Conservation (phyloP, 192 early-diverging fungal species). For the Gorgonomyces haynaldii region DNA sequence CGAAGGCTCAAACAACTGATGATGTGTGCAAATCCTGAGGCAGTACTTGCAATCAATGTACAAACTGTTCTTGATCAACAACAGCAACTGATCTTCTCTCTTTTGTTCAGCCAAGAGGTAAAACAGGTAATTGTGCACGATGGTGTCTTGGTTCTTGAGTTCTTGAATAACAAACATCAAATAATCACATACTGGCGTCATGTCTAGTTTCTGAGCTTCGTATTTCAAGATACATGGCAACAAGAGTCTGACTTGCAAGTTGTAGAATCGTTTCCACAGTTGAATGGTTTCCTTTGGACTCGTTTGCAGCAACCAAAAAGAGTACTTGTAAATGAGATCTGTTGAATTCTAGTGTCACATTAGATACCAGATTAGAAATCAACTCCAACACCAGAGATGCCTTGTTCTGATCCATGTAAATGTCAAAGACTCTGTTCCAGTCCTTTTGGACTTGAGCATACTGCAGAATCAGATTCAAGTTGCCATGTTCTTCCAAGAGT, state of each 20-base stretch:
- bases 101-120: constrained; percentile 55
- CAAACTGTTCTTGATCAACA: no score
- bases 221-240: constrained; percentile 84
- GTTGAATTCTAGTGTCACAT: constrained; percentile 37
- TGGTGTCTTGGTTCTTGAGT: constrained; percentile 74
- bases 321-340: constrained; percentile 81
- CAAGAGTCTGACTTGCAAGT: constrained; percentile 69
- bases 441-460: constrained; percentile 78
- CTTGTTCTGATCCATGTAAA: constrained; percentile 69
- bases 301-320: constrained; percentile 73
- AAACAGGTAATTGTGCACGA: constrained; percentile 90
- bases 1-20: constrained; percentile 71
- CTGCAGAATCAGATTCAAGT: constrained; percentile 65
- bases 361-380: constrained; percentile 39
- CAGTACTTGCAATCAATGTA: constrained; percentile 82
- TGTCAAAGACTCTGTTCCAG: constrained; percentile 71
- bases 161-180: constrained; percentile 69
- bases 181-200: constrained; percentile 85
- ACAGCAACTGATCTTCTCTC: constrained; percentile 51
- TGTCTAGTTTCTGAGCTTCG: constrained; percentile 27
- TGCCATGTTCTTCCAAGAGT: constrained; percentile 77
- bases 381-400: constrained; percentile 69
- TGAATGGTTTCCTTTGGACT: constrained; percentile 76
- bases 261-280: constrained; percentile 73
- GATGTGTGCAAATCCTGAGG: constrained; percentile 74